phyloP scores from a whole-genome alignment of 2,329 filamentous ascomycete genomes.

The Colletotrichum liriopes region DNA sequence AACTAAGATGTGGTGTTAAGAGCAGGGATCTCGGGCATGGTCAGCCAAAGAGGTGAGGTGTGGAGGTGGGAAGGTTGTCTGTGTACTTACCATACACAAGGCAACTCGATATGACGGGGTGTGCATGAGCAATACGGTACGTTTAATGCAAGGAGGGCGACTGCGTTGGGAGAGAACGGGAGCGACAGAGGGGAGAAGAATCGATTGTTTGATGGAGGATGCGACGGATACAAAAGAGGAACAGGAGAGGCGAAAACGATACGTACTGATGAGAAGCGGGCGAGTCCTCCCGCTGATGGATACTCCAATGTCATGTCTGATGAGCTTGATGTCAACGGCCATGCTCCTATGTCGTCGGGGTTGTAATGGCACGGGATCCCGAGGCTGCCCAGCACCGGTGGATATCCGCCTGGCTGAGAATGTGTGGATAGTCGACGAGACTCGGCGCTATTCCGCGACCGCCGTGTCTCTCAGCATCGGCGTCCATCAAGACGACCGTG shows the following conservation, averaged over 20 bases:
- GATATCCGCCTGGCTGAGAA: conserved; percentile 1
- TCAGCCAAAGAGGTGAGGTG: not conserved
- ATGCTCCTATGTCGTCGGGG: not conserved
- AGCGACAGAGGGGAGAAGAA: not conserved
- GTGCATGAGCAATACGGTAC: conserved; percentile 14
- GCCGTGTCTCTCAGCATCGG: not conserved
- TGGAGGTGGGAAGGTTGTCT: not conserved
- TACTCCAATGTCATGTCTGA: not conserved
- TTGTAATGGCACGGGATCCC: not conserved
- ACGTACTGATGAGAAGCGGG: conserved; percentile 14
- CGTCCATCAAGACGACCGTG: not conserved
- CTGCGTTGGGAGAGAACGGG: conserved; percentile 10
- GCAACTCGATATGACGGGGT: conserved; percentile 5
- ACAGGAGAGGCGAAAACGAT: conserved; percentile 28
- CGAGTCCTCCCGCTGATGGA: not conserved
- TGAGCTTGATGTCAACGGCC: conserved; percentile 16
- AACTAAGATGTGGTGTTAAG: conserved; percentile 8
- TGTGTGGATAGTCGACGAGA: not conserved
- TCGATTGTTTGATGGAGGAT: conserved; percentile 14
- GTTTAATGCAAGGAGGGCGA: conserved; percentile 14
- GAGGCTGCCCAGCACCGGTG: conserved; percentile 1
- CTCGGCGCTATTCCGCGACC: conserved; percentile 10
- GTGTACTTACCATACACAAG: conserved; percentile 17
- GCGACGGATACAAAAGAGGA: conserved; percentile 23
- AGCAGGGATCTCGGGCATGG: conserved; percentile 25